phyloP scores from a whole-genome alignment of 1,284 basidiomycete species.

The Mixia osmundae region DNA sequence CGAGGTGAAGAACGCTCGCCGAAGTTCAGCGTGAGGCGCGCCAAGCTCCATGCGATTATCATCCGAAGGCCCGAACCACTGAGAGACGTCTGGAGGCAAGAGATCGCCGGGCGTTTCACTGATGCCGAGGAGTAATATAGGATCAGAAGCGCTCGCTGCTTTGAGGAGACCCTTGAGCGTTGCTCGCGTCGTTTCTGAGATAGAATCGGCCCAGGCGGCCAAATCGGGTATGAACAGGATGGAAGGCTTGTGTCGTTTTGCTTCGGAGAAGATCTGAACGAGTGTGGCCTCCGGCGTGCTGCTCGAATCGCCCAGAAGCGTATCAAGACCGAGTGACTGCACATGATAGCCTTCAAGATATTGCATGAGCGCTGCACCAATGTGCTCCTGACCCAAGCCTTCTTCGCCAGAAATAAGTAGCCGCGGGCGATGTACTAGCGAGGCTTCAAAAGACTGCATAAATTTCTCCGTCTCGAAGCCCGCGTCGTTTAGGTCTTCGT shows the following conservation, averaged over 20 bases:
- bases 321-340: slow-evolving; percentile 76
- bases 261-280: slow-evolving; percentile 91
- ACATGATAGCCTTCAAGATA: slow-evolving; percentile 89
- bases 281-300: slow-evolving; percentile 64
- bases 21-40: slow-evolving; percentile 28
- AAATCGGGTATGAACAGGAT: slow-evolving; percentile 86
- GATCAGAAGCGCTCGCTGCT: slow-evolving; percentile 68
- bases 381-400: slow-evolving; percentile 75
- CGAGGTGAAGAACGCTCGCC: slow-evolving; percentile 53
- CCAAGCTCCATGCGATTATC: slow-evolving; percentile 45
- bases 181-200: slow-evolving; percentile 59
- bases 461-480: slow-evolving; percentile 35
- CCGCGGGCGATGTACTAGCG: slow-evolving; percentile 75
- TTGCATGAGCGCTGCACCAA: slow-evolving; percentile 76
- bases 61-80: slow-evolving; percentile 64
- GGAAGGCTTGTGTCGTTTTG: slow-evolving; percentile 88
- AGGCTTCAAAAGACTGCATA: slow-evolving; percentile 70
- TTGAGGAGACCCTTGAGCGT: slow-evolving; percentile 80
- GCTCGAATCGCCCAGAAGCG: slow-evolving; percentile 46
- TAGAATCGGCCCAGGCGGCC: slow-evolving; percentile 56
- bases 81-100: slow-evolving; percentile 57
- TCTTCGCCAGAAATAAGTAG: slow-evolving; percentile 55
- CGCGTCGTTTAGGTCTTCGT: slow-evolving; percentile 29
- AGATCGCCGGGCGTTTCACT: slow-evolving; percentile 49
- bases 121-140: slow-evolving; percentile 69